Evolutionary conservation across 108 stramenopile genomes (phyloP).

Genomic region (Skeletonema tropicum): DNA sequence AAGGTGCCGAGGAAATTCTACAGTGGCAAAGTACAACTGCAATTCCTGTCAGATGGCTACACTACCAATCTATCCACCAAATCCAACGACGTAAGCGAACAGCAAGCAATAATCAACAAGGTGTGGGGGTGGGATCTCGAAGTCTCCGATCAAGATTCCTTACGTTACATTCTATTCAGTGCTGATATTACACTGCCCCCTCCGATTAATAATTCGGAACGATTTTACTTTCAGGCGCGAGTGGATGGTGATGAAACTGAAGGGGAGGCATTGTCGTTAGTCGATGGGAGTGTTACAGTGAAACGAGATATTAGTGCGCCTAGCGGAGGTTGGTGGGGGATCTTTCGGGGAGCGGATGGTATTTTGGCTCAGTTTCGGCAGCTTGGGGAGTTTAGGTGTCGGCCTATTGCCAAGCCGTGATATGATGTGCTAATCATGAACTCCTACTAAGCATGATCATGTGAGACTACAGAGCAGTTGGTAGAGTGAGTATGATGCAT

Average conservation of each 20-base stretch:
- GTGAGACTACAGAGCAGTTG: too few species aligned
- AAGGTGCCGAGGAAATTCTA: conserved; percentile 34
- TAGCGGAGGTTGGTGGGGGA: conserved; percentile 52
- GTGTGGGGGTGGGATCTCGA: conserved; percentile 78
- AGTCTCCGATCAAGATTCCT: conserved; percentile 49
- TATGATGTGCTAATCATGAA: too few species aligned
- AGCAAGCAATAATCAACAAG: conserved; percentile 36
- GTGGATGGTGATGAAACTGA: conserved; percentile 23
- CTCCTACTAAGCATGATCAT: too few species aligned
- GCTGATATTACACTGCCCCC: conserved; percentile 54
- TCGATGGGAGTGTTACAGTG: conserved; percentile 66
- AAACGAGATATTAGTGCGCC: conserved; percentile 59
- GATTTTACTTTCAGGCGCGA: conserved; percentile 65
- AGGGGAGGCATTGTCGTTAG: conserved; percentile 27
- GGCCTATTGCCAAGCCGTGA: not conserved
- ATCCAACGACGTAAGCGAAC: too few species aligned
- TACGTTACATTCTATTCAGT: conserved; percentile 60
- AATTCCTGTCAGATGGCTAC: conserved; percentile 59
- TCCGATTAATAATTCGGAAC: conserved; percentile 25
- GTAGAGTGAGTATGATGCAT: too few species aligned
- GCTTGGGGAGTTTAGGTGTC: conserved; percentile 39
- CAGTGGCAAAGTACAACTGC: conserved; percentile 58
- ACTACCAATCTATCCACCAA: conserved; percentile 24
- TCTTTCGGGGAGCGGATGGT: conserved; percentile 53
- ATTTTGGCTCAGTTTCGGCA: conserved; percentile 57